These are phyloP conservation scores for Sporothrix inflata DNA, from an alignment of 2,329 filamentous ascomycete species.

Conservation along the genomic window DNA sequence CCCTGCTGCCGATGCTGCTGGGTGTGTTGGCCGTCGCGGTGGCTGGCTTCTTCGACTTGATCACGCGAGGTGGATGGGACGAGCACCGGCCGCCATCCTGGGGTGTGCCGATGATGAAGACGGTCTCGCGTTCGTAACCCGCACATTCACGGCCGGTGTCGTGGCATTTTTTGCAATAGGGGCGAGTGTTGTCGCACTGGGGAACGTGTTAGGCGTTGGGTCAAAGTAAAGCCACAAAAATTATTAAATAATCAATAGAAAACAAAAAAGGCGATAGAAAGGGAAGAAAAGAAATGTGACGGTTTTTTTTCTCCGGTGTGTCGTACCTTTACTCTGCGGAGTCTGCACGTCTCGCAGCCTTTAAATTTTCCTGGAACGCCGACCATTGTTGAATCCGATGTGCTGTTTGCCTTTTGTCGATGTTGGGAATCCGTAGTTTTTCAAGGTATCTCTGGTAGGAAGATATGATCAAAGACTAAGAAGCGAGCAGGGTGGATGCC, in stretches of 20 bases:
- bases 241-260: background rate
- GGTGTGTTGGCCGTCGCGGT: background rate
- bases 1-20: slow-evolving; percentile 28
- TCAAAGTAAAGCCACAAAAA: background rate
- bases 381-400: slow-evolving; percentile 50
- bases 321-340: slow-evolving; percentile 61
- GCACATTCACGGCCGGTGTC: slow-evolving; percentile 60
- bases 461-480: background rate
- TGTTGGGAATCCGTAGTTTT: background rate
- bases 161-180: slow-evolving; percentile 63
- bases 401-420: background rate
- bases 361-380: slow-evolving; percentile 67
- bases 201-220: background rate
- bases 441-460: background rate
- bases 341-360: slow-evolving; percentile 65
- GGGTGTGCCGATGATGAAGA: slow-evolving; percentile 66
- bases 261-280: background rate
- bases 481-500: background rate
- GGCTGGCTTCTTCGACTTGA: slow-evolving; percentile 43
- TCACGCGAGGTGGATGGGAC: slow-evolving; percentile 57
- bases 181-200: slow-evolving; percentile 65
- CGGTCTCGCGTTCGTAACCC: slow-evolving; percentile 64
- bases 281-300: background rate
- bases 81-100: slow-evolving; percentile 59
- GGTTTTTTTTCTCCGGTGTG: background rate